Evolutionary conservation across 2,329 filamentous ascomycete species (phyloP), one percentile per base, ranked within the genome.

Genomic region (Aspergillus persii): DNA sequence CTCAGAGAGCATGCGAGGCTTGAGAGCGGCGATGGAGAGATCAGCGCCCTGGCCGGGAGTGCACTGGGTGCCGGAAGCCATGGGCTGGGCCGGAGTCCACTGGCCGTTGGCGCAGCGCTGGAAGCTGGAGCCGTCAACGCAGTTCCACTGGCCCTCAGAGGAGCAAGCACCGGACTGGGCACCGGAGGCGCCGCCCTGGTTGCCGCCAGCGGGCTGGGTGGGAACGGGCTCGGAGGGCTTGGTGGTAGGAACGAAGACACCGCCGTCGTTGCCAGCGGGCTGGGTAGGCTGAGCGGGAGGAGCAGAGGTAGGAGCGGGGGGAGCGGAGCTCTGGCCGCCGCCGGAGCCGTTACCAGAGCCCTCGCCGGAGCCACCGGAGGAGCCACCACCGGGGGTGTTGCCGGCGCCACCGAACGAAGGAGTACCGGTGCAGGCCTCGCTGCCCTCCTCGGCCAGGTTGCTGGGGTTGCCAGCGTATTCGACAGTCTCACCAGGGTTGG

Each of bases 401-500:
- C 71, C 63, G 33, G 66, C 65, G 12, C 66, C 71, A 51, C 74
- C 71, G 61, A 70, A 71, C 1, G 72, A 74, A 50, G 73, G 66
- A 31, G 63, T 63, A 54, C 71, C 75, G 41, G 59, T 63, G 60
- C 68, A 76, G 62, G 63, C 70, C 49, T 65, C 66, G 61, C 51
- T 63, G 31, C 74, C 72, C 12, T 61, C 63, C 3, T 69, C 49
- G 36, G 71, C 64, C 11, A 81, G 75, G 44, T 76, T 69, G 49
- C 74, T 69, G 0, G 72, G 54, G 27, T 77, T 68, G 47, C 80
- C 80, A 59, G 81, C 76, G 9, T 74, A 76, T 57, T 87, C 81
- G 3, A 86, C 79, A n/a, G n/a, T n/a, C 2, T 80, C 83, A 52
- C 91, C 91, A 0, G 90, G 84, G 64, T 89, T 78, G 7, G 89